Conservation (phyloP, 2,329 filamentous ascomycete genomes). For the Dendryphion nanum region DNA sequence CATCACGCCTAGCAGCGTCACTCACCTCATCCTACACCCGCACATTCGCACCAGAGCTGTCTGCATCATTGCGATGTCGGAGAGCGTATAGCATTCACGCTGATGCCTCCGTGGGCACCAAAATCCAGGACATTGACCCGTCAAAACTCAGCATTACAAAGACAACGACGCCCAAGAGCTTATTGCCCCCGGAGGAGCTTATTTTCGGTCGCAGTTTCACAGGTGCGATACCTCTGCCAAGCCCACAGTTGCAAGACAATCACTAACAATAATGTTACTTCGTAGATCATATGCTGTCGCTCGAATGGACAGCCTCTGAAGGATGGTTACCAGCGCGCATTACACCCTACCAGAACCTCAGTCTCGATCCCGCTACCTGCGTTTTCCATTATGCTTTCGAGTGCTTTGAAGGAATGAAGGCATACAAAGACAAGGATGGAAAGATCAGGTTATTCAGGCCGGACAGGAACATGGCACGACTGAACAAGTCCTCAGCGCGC, state of each 20-base stretch:
- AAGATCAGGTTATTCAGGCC: slow-evolving; percentile 86
- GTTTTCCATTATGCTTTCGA: slow-evolving; percentile 99
- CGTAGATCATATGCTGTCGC: slow-evolving; percentile 91
- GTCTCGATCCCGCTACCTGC: slow-evolving; percentile 91
- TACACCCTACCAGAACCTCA: slow-evolving; percentile 93
- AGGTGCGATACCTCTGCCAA: too few relatives aligned
- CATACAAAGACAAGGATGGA: slow-evolving; percentile 84
- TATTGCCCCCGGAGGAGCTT: slow-evolving; percentile 74
- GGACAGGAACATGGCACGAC: slow-evolving; percentile 90
- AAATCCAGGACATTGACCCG: slow-evolving; percentile 71
- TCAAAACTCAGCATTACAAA: slow-evolving; percentile 71
- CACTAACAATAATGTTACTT: slow-evolving; percentile 16
- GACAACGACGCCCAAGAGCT: slow-evolving; percentile 71
- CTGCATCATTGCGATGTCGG: slow-evolving; percentile 46
- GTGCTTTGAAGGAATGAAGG: slow-evolving; percentile 99
- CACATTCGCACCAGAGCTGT: slow-evolving; percentile 33
- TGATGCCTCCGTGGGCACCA: slow-evolving; percentile 47
- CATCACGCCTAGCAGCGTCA: slow-evolving; percentile 33
- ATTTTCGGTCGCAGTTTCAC: slow-evolving; percentile 91
- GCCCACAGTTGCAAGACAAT: too few relatives aligned
- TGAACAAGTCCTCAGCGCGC: slow-evolving; percentile 87
- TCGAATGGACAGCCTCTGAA: slow-evolving; percentile 84
- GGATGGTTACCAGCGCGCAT: slow-evolving; percentile 86
- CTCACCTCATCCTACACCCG: slow-evolving; percentile 26
- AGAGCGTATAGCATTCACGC: slow-evolving; percentile 51